phyloP scores from a whole-genome alignment of 768 basidiomycete genomes.

The Suillus plorans region DNA sequence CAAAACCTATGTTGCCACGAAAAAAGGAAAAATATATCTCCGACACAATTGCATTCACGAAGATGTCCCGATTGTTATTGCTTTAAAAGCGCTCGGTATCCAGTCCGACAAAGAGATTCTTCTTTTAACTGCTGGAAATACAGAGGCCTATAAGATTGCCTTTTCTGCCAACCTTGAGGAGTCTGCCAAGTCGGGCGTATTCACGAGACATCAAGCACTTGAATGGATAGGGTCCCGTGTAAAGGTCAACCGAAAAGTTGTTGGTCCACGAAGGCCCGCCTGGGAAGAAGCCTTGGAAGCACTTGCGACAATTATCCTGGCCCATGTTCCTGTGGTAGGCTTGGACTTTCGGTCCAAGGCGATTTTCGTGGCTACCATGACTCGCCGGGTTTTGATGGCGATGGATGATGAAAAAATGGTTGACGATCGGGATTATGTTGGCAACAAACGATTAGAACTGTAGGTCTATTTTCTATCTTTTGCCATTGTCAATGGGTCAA shows the following conservation, averaged over 20 bases:
- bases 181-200: slow-evolving; percentile 85
- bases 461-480: slow-evolving; percentile 38
- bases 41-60: slow-evolving; percentile 98
- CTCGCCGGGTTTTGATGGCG: slow-evolving; percentile 91
- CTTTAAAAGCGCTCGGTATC: slow-evolving; percentile 93
- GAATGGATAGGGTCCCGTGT: slow-evolving; percentile 95
- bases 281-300: slow-evolving; percentile 97
- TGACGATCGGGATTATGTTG: slow-evolving; percentile 98
- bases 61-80: slow-evolving; percentile 94
- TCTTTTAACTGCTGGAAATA: slow-evolving; percentile 87
- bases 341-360: slow-evolving; percentile 92
- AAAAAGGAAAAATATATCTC: slow-evolving; percentile 92
- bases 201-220: slow-evolving; percentile 90
- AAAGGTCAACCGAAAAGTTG: slow-evolving; percentile 78
- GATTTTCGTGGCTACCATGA: slow-evolving; percentile 98
- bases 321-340: slow-evolving; percentile 89
- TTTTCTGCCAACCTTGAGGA: slow-evolving; percentile 95
- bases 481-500: slow-evolving; percentile 12
- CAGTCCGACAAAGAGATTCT: slow-evolving; percentile 98
- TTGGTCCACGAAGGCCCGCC: slow-evolving; percentile 79
- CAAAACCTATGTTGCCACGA: slow-evolving; percentile 96
- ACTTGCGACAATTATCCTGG: slow-evolving; percentile 94
- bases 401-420: slow-evolving; percentile 97
- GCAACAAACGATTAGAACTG: slow-evolving; percentile 98
- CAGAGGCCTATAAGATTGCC: slow-evolving; percentile 80